Base-by-base conservation (phyloP, 2,329 filamentous ascomycete species). In the Alternaria gaisen region DNA sequence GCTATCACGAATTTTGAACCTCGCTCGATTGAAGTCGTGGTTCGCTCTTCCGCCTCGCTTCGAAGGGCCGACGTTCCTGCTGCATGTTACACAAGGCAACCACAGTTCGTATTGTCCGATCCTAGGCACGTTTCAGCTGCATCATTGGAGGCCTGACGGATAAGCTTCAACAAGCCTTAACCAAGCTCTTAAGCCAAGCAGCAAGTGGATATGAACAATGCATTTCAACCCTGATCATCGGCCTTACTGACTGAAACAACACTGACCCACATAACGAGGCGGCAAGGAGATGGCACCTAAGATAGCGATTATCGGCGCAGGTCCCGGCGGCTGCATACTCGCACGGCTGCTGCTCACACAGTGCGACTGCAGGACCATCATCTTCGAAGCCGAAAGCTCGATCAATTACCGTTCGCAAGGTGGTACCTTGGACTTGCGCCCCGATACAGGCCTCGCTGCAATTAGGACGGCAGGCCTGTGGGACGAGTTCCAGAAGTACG, bases 361-460 rank as follows among this genome's bases (percentile, higher is more conserved):
- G 57, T 14, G 40, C 4, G 75, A 78, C 46, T 78, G 85, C 56
- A 70, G 81, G 7, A 78, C 81, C 56, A 83, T 80, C 3, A 77
- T 88, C 16, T 88, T 83, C 65, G 80, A 81, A 83, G 63, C 52
- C 43, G 69, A 73, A 56, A 18, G n/a, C 1, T 72, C 71, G 0
- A 56, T 70, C 56, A 54, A 73, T 56, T 69, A 72, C 46, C 73
- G 68, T 50, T 68, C 70, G n/a, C 72, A 77, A 66, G 70, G 77
- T 48, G 85, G 86, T 9, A 83, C 81, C 0, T 79, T 88, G 2
- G 85, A 87, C 64, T 73, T 88, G 4, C 84, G 87, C 57, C 78
- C 79, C 1, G 69, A 74, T 3, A 85, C 83, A 2, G 86, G 86
- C 0, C 79, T 87, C 16, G 75, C 76, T 5, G 85, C 85, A 5